Evolutionary conservation across 1,139 yeast genomes (phyloP).

Genomic region (Kurtzmaniella quercitrusa): DNA sequence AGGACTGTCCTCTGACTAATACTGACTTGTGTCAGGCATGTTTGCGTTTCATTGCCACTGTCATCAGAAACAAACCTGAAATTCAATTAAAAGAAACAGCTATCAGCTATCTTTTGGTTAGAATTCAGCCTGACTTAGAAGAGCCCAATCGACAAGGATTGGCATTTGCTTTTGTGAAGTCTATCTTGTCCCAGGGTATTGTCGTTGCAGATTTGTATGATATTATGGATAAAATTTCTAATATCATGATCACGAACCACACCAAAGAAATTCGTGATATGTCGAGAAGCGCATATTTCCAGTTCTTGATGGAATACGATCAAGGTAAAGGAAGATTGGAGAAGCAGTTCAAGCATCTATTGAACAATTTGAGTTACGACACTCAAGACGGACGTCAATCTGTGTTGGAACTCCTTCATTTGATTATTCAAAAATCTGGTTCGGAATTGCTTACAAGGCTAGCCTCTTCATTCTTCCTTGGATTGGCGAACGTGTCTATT

Average conservation of each 20-base stretch:
- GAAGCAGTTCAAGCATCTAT: constrained; percentile 76
- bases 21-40: constrained; percentile 81
- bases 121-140: constrained; percentile 82
- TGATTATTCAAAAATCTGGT: constrained; percentile 65
- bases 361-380: constrained; percentile 81
- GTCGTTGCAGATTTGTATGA: constrained; percentile 89
- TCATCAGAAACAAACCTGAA: constrained; percentile 66
- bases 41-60: constrained; percentile 67
- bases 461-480: constrained; percentile 75
- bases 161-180: constrained; percentile 78
- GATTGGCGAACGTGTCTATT: constrained; percentile 70
- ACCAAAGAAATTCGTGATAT: constrained; percentile 79
- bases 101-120: constrained; percentile 67
- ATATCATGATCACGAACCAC: constrained; percentile 88
- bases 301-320: constrained; percentile 89
- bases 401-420: constrained; percentile 80
- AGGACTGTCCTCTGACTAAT: constrained; percentile 74
- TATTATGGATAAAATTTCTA: constrained; percentile 74
- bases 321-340: constrained; percentile 86
- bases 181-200: constrained; percentile 68
- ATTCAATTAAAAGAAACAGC: constrained; percentile 68
- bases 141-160: constrained; percentile 88
- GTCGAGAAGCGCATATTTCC: constrained; percentile 79
- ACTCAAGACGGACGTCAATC: constrained; percentile 86
- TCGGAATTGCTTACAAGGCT: constrained; percentile 57